phyloP scores from a whole-genome alignment of 2,329 filamentous ascomycete genomes.

The Alternaria viburni region DNA sequence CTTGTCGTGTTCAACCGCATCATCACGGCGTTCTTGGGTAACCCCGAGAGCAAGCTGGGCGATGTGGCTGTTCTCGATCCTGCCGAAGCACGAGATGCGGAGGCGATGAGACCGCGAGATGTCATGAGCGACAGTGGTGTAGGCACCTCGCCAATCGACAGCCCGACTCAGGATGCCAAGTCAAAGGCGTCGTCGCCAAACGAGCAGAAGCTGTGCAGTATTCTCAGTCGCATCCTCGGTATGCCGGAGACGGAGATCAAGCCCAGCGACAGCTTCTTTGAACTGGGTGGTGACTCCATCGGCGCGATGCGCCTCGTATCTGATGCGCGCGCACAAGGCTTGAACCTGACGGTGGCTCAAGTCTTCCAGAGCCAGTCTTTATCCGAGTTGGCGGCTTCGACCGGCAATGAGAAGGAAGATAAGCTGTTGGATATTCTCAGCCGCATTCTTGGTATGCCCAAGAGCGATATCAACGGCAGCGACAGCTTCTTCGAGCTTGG shows the following conservation, averaged over 20 bases:
- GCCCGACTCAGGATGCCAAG: neutral
- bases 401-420: constrained; percentile 46
- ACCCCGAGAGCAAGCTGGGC: constrained; percentile 41
- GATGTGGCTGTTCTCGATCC: constrained; percentile 37
- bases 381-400: constrained; percentile 59
- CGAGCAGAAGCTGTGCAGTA: constrained; percentile 30
- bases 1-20: constrained; percentile 60
- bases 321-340: constrained; percentile 43
- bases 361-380: constrained; percentile 54
- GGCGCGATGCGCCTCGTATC: constrained; percentile 55
- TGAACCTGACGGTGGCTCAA: constrained; percentile 51
- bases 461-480: constrained; percentile 43
- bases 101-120: constrained; percentile 30
- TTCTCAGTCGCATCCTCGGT: constrained; percentile 37
- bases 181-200: constrained; percentile 28
- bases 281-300: constrained; percentile 56
- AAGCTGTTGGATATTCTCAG: constrained; percentile 37
- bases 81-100: constrained; percentile 38
- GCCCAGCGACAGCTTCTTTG: constrained; percentile 52
- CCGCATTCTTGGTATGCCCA: constrained; percentile 38
- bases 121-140: constrained; percentile 29
- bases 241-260: constrained; percentile 45
- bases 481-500: constrained; percentile 56
- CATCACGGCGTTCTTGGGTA: constrained; percentile 58
- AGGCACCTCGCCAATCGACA: constrained; percentile 19